Base-by-base conservation (phyloP, 495 filamentous ascomycete genomes). In the Penicillium cinerascens region DNA sequence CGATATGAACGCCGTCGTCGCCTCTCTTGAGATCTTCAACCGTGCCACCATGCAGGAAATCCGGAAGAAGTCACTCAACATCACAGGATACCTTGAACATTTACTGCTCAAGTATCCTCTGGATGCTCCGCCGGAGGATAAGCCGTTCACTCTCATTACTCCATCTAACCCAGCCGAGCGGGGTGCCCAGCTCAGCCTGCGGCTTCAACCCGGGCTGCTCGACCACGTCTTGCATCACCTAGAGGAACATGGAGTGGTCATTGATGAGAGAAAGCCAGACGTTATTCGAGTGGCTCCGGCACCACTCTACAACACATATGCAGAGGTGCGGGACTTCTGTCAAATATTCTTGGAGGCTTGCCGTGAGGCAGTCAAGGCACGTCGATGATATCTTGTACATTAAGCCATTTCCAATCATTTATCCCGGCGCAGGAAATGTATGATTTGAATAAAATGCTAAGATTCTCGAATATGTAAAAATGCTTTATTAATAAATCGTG, bases 211-310 rank as follows among this genome's bases (percentile, higher is more conserved):
- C 1, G 86, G 85, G 0, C 63, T 95, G 43, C 73, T 97, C 39
- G 85, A 89, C 49, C 52, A 59, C 3, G 83, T 95, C 0, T 82
- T 92, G 73, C 69, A 82, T 47, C 72, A 72, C 44, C 61, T 98
- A 29, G 84, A 95, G 60, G 76, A 79, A 38, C 68, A 79, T 11
- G 85, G 83, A 3, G 82, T 96, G 9, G 80, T 98, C 20, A 83
- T 95, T 29, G 93, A 98, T 64, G 90, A 97, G 74, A 74, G 93
- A 55, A 85, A 83, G 63, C 93, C 93, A 18, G 84, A 96, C 68
- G 95, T 98, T 22, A 80, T 98, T 26, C 76, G 93, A 6, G 88
- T 97, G n/a, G 91, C 92, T 16, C 95, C 93, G 1, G 85, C 89
- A 26, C 92, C 93, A 29, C 62, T 97, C 47, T 98, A 96, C 68